Evolutionary conservation across 306 rosid species (phyloP).

Genomic region (Luffa acutangula): DNA sequence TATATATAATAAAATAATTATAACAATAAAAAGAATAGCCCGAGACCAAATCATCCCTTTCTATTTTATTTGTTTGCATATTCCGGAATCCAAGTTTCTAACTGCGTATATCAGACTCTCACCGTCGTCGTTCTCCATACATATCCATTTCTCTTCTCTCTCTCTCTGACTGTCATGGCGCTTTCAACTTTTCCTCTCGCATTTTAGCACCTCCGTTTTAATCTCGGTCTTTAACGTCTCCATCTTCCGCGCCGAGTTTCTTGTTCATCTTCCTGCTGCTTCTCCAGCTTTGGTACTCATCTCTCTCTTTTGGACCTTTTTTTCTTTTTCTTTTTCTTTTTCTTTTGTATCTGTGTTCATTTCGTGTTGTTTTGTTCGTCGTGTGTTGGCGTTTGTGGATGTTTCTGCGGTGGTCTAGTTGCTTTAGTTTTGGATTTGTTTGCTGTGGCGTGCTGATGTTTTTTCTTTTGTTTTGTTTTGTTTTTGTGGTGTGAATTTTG

Average conservation of each 20-base stretch:
- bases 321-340: background rate
- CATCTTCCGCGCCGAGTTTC: background rate
- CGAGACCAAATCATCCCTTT: slow-evolving; percentile 5
- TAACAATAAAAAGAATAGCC: background rate
- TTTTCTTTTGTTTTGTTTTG: background rate
- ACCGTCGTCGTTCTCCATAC: background rate
- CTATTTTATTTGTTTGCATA: slow-evolving; percentile 1
- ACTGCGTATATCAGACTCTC: background rate
- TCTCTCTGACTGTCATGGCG: background rate
- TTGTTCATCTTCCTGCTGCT: background rate
- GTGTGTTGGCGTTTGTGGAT: background rate
- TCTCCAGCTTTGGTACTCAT: background rate
- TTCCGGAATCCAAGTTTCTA: slow-evolving; percentile 2
- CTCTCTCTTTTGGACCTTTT: background rate
- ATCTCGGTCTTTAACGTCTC: background rate
- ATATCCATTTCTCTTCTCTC: background rate
- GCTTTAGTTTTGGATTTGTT: background rate
- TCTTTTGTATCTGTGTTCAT: background rate
- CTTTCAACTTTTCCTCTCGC: background rate
- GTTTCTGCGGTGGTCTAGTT: background rate
- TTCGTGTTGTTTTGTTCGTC: background rate
- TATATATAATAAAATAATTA: background rate
- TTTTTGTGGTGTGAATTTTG: background rate
- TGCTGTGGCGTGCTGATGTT: background rate
- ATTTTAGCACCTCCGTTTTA: background rate